Evolutionary conservation across 225 moss, liverwort and hornwort species (phyloP).

Genomic region (Anthoceros angustus): DNA sequence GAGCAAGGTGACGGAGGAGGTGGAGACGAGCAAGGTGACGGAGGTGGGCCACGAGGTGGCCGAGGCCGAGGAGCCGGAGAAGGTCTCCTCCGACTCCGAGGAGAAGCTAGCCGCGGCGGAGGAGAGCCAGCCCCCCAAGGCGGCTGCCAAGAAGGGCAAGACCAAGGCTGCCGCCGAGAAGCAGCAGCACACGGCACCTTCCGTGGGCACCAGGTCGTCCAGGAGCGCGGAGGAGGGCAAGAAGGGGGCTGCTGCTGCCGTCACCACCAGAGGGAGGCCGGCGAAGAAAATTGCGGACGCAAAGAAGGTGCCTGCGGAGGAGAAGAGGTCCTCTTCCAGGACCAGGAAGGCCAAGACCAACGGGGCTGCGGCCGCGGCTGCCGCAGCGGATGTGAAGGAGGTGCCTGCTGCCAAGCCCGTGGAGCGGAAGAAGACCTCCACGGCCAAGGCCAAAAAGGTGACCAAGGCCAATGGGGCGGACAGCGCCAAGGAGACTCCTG

Average conservation of each 20-base stretch:
- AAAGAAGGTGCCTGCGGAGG: slow-evolving; percentile 4
- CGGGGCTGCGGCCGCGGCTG: not conserved
- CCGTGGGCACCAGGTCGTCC: slow-evolving; percentile 5
- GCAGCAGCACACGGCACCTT: not conserved
- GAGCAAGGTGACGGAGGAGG: not conserved
- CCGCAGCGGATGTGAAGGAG: slow-evolving; percentile 1
- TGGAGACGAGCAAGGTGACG: not conserved
- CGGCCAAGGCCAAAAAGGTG: not conserved
- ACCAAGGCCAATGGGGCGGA: slow-evolving; percentile 2
- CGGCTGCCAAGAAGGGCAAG: not conserved
- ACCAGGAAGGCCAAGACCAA: slow-evolving; percentile 2
- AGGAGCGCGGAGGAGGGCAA: not conserved
- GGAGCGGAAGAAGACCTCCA: slow-evolving; percentile 2
- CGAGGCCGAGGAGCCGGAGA: not conserved
- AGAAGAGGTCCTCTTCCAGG: slow-evolving; percentile 2
- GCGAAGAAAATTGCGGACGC: not conserved
- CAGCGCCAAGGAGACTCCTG: not conserved
- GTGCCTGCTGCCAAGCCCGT: slow-evolving; percentile 2
- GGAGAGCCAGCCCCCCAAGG: not conserved
- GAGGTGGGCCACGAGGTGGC: not conserved
- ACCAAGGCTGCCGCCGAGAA: not conserved
- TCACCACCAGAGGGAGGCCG: not conserved
- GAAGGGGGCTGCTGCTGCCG: not conserved
- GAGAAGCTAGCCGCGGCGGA: not conserved
- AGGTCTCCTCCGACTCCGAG: not conserved